phyloP scores from a whole-genome alignment of 2,329 filamentous ascomycete species.

The Colletotrichum eremochloae region DNA sequence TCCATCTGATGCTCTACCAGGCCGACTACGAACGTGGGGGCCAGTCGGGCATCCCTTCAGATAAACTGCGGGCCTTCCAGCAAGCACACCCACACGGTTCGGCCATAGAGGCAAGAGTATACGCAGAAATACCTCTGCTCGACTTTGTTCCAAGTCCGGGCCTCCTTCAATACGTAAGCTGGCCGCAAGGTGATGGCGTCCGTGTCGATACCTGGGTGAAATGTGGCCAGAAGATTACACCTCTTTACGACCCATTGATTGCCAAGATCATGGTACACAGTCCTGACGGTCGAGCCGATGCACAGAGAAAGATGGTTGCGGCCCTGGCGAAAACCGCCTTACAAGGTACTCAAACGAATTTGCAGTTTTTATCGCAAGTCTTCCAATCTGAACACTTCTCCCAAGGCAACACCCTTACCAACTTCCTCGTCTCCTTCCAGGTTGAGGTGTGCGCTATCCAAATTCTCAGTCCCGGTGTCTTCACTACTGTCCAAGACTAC shows the following conservation, averaged over 20 bases:
- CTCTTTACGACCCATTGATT: conserved; percentile 70
- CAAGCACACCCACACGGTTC: conserved; percentile 45
- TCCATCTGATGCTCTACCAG: conserved; percentile 41
- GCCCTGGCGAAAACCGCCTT: background rate
- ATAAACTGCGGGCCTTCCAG: background rate
- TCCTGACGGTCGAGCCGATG: conserved; percentile 58
- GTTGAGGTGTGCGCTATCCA: background rate
- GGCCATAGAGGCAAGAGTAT: conserved; percentile 57
- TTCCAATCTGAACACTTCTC: conserved; percentile 9
- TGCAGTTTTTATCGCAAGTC: conserved; percentile 4
- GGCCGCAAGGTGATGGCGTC: conserved; percentile 61
- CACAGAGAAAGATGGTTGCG: conserved; percentile 57
- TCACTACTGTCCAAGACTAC: conserved; percentile 65
- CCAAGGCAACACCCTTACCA: conserved; percentile 10
- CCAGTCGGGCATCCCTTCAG: conserved; percentile 7
- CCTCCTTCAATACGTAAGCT: conserved; percentile 67
- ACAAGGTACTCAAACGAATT: conserved; percentile 14
- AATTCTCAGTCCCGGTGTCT: conserved; percentile 6
- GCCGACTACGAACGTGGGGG: conserved; percentile 48
- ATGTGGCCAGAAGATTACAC: conserved; percentile 67
- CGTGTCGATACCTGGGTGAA: conserved; percentile 76
- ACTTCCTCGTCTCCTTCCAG: background rate
- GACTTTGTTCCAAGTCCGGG: conserved; percentile 72
- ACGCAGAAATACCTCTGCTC: conserved; percentile 66
- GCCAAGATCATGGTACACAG: conserved; percentile 71